Percentiles rank a stretch among this genome's conserved stretches.
These are phyloP conservation scores for Xylaria nigripes DNA, from an alignment of 495 filamentous ascomycete species.

Conservation along the genomic window DNA sequence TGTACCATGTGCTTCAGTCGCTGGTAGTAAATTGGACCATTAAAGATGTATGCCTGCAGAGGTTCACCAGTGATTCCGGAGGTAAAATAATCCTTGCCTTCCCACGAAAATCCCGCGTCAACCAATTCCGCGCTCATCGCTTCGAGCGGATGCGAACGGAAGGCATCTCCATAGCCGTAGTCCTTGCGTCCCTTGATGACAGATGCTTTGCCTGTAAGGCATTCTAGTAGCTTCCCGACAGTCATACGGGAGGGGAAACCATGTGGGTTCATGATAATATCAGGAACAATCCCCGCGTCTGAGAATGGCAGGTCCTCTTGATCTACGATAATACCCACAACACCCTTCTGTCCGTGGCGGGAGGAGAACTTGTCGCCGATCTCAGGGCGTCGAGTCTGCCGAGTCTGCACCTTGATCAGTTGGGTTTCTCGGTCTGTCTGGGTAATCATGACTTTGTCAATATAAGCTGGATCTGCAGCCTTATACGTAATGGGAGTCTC, in stretches of 20 bases:
- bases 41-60: conserved; percentile 93
- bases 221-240: conserved; percentile 95
- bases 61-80: conserved; percentile 91
- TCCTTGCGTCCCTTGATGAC: conserved; percentile 72
- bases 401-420: conserved; percentile 82
- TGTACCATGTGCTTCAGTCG: conserved; percentile 99
- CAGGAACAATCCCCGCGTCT: conserved; percentile 79
- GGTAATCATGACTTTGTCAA: conserved; percentile 90
- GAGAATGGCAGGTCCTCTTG: conserved; percentile 97
- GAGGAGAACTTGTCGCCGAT: conserved; percentile 98
- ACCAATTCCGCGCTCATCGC: conserved; percentile 81
- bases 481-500: conserved; percentile 72
- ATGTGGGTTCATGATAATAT: conserved; percentile 99
- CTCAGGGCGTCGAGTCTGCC: conserved; percentile 89
- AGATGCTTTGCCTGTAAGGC: conserved; percentile 88
- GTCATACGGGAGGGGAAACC: conserved; percentile 99
- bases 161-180: conserved; percentile 80
- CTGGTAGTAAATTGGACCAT: conserved; percentile 98
- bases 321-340: conserved; percentile 89
- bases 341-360: conserved; percentile 97
- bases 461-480: conserved; percentile 72
- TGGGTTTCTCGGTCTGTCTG: conserved; percentile 71
- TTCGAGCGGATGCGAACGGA: conserved; percentile 85
- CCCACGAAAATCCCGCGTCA: conserved; percentile 85
- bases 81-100: conserved; percentile 93